phyloP scores from a whole-genome alignment of 2,329 filamentous ascomycete species.

The Seiridium cupressi region DNA sequence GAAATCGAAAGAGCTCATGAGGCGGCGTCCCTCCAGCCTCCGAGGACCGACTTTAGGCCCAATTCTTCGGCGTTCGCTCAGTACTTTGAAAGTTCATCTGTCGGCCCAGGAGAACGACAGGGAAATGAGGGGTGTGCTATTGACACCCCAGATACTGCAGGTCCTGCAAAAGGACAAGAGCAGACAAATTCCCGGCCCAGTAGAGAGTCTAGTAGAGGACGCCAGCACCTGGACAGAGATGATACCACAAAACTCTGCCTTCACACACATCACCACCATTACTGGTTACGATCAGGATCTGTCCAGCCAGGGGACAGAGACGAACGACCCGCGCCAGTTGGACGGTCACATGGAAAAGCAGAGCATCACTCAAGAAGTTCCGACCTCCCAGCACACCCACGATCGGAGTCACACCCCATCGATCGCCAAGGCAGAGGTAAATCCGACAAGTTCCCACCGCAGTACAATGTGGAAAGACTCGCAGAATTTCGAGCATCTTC shows the following conservation, averaged over 20 bases:
- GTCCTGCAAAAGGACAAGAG: not conserved
- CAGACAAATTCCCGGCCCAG: too few species aligned
- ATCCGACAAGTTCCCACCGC: slow-evolving; percentile 21
- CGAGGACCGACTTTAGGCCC: slow-evolving; percentile 10
- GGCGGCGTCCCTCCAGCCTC: slow-evolving; percentile 19
- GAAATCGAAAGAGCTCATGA: slow-evolving; percentile 28
- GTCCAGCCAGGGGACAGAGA: not conserved
- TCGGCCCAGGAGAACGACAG: not conserved
- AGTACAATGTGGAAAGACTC: slow-evolving; percentile 21
- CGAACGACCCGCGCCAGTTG: slow-evolving; percentile 9
- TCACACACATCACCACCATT: slow-evolving; percentile 62
- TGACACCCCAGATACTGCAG: too few species aligned
- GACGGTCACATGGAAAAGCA: not conserved
- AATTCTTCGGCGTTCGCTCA: too few species aligned
- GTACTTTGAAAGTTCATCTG: not conserved
- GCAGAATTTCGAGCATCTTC: slow-evolving; percentile 21
- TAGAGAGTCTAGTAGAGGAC: not conserved
- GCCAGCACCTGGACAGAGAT: slow-evolving; percentile 9
- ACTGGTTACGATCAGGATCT: slow-evolving; percentile 46
- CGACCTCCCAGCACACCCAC: slow-evolving; percentile 7
- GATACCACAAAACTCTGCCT: slow-evolving; percentile 38
- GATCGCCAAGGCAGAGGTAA: slow-evolving; percentile 7
- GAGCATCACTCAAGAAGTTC: slow-evolving; percentile 9
- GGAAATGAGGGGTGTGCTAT: too few species aligned
- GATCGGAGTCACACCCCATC: slow-evolving; percentile 9